Conservation (phyloP, 1,284 basidiomycete genomes). For the Stereum hirsutum region DNA sequence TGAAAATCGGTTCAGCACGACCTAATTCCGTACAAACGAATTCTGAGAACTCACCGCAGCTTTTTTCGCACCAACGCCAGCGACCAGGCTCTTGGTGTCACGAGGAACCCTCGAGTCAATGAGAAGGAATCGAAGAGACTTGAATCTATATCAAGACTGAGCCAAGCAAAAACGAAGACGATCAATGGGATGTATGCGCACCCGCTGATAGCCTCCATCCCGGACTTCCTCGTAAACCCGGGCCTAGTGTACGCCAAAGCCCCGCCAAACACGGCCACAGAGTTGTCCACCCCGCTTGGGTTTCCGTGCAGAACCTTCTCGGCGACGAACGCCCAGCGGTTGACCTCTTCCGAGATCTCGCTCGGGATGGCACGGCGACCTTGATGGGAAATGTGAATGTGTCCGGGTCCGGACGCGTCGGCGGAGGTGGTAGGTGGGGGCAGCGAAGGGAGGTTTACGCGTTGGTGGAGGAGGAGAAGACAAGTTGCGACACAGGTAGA, state of each 20-base stretch:
- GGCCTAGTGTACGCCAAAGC: constrained; percentile 87
- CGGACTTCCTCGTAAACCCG: constrained; percentile 66
- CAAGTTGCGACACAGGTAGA: constrained; percentile 82
- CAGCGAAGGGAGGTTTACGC: constrained; percentile 43
- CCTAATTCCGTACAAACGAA: constrained; percentile 7
- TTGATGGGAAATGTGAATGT: constrained; percentile 53
- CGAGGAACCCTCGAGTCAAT: constrained; percentile 90
- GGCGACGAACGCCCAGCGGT: constrained; percentile 89
- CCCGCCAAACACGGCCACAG: constrained; percentile 89
- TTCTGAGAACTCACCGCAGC: constrained; percentile 35
- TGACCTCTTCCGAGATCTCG: constrained; percentile 67
- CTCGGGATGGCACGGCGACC: constrained; percentile 56
- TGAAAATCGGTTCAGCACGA: constrained; percentile 9
- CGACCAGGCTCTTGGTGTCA: constrained; percentile 93
- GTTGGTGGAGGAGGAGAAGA: constrained; percentile 65
- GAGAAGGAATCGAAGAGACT: constrained; percentile 72
- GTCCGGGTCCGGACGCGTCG: constrained; percentile 29
- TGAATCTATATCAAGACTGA: constrained; percentile 37
- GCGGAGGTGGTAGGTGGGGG: constrained; percentile 34
- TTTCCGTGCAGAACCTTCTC: constrained; percentile 98
- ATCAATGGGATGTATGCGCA: constrained; percentile 29
- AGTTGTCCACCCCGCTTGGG: constrained; percentile 96
- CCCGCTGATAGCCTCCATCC: constrained; percentile 83
- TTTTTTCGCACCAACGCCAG: constrained; percentile 75
- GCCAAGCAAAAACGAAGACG: constrained; percentile 5